Percentiles rank a stretch among this genome's conserved stretches.
Conservation (phyloP, 2,329 filamentous ascomycete genomes). For the Fusarium armeniacum region DNA sequence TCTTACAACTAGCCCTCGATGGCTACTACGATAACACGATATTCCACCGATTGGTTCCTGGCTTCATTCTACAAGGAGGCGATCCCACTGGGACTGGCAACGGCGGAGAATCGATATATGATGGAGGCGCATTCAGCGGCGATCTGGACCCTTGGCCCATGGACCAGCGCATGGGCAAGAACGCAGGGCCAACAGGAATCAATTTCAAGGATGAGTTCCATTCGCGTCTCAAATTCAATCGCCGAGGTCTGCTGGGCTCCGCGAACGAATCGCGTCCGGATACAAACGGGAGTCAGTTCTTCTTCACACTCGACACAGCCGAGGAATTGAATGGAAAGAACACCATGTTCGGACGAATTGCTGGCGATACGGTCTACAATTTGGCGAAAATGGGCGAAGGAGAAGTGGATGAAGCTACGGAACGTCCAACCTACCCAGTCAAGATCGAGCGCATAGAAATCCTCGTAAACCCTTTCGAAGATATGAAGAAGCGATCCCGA, state of each 20-base stretch:
- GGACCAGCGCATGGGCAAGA: conserved; percentile 73
- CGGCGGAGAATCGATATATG: conserved; percentile 92
- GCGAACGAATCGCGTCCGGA: conserved; percentile 84
- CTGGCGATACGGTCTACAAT: conserved; percentile 96
- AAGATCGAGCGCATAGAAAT: conserved; percentile 82
- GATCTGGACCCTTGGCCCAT: conserved; percentile 80
- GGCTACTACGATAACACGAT: conserved; percentile 95
- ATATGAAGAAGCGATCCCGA: conserved; percentile 79
- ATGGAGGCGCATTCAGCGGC: conserved; percentile 81
- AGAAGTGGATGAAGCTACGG: conserved; percentile 82
- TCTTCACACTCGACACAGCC: conserved; percentile 88
- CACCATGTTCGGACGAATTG: conserved; percentile 92
- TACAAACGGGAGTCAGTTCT: conserved; percentile 96
- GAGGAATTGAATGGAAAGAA: conserved; percentile 91
- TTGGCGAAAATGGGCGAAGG: conserved; percentile 92
- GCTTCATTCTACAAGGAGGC: conserved; percentile 94
- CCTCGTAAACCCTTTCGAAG: conserved; percentile 84
- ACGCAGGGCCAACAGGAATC: conserved; percentile 70
- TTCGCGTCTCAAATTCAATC: conserved; percentile 90
- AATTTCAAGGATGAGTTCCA: conserved; percentile 90
- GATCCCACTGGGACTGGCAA: conserved; percentile 94
- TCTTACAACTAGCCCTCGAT: conserved; percentile 93
- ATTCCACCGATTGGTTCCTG: conserved; percentile 92
- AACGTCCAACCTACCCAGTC: conserved; percentile 87
- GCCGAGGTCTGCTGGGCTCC: conserved; percentile 93